These are phyloP conservation scores for Geranomyces michiganensis DNA, from an alignment of 192 early-diverging fungal genomes.

Conservation along the genomic window DNA sequence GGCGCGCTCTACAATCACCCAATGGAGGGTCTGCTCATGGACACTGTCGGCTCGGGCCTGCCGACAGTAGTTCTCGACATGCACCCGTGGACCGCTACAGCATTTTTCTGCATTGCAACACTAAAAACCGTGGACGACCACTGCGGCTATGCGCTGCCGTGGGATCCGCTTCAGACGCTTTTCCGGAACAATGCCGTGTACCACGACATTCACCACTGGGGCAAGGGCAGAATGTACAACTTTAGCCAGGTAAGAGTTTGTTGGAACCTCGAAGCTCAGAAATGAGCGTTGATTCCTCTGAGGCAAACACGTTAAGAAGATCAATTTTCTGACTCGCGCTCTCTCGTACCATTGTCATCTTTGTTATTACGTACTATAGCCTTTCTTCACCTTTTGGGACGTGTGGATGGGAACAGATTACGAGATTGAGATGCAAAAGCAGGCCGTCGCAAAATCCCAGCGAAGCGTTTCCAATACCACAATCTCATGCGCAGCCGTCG, in stretches of 20 bases:
- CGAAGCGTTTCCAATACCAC: too few relatives aligned
- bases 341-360: too few relatives aligned
- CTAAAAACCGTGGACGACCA: constrained; percentile 85
- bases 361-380: constrained; percentile 43
- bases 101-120: constrained; percentile 75
- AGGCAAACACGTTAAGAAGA: too few relatives aligned
- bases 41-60: constrained; percentile 68
- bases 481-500: neutral
- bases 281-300: too few relatives aligned
- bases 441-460: constrained; percentile 18
- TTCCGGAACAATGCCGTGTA: constrained; percentile 76
- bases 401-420: constrained; percentile 68
- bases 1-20: constrained; percentile 86
- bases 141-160: constrained; percentile 78
- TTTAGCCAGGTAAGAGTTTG: constrained; percentile 44
- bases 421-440: constrained; percentile 41
- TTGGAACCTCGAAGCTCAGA: neutral
- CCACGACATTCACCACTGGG: constrained; percentile 63
- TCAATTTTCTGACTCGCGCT: too few relatives aligned
- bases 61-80: constrained; percentile 67
- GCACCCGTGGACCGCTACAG: constrained; percentile 65
- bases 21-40: constrained; percentile 75
- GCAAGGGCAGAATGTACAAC: constrained; percentile 56
- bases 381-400: constrained; percentile 83
- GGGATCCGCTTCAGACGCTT: constrained; percentile 68